Evolutionary conservation across 2,329 filamentous ascomycete genomes (phyloP), one percentile per base, ranked within the genome.

Genomic region (Didymella exigua): DNA sequence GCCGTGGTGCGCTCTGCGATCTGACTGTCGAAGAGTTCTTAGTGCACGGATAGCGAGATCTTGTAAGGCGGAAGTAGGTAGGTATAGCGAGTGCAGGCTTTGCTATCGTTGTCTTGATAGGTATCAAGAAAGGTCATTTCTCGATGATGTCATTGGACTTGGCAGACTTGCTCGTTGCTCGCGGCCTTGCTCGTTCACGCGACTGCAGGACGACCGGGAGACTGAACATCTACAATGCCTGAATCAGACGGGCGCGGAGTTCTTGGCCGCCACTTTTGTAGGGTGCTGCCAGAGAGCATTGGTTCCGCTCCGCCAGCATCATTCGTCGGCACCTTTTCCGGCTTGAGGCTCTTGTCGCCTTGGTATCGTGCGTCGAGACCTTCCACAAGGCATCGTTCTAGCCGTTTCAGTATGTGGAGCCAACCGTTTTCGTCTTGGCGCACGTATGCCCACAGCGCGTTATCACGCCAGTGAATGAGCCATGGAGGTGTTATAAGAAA

Each of bases 261-360:
- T 27, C 49, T 56, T 60, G 53, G 49, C 57, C 43, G 49, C 19
- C 14, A 41, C 19, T n/a, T 2, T 7, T 33, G 5, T 40, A 41
- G 41, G 46, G 53, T 23, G 41, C 18, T 11, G 49, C 40, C 29
- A 41, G 33, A 29, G 16, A 30, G 19, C n/a, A 23, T 34, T 34
- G 3, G 30, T 46, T 60, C 65, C 62, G 56, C 65, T 59, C 59
- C 56, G 56, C 60, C 52, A 52, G 44, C n/a, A 31, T 51, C 16
- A 33, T 31, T 40, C 33, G 48, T 56, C 60, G 59, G 62, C 42
- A 59, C 46, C 51, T 44, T 38, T 48, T 63, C 62, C 62, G 63
- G 54, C 63, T 61, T 64, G 59, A 62, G 51, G 43, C 58, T 65
- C 66, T 68, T 67, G 62, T 57, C 48, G n/a, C 61, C 61, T 63